These are phyloP conservation scores for Ramaria sp. DNA, from an alignment of 768 basidiomycete species.

Conservation along the genomic window DNA sequence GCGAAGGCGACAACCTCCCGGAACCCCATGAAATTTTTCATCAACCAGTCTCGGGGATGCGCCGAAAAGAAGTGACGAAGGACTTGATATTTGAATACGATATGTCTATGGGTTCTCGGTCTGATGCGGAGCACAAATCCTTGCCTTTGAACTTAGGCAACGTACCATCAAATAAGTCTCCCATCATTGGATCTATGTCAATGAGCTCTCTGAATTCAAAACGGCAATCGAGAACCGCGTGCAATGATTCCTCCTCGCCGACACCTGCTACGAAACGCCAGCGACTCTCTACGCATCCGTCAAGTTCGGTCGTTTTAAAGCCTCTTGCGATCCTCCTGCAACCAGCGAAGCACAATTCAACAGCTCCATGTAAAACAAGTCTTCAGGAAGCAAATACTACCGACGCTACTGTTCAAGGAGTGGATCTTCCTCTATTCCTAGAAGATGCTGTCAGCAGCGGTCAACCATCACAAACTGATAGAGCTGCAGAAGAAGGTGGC, in stretches of 20 bases:
- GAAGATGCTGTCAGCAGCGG: not conserved
- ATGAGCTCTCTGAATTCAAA: no score
- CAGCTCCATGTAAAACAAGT: not conserved
- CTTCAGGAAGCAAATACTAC: not conserved
- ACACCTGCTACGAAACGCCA: no score
- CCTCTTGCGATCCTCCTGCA: no score
- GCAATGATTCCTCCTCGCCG: no score
- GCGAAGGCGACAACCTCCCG: slow-evolving; percentile 35
- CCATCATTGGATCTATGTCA: no score
- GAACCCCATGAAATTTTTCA: slow-evolving; percentile 20
- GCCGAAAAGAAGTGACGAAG: not conserved
- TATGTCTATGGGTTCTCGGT: not conserved
- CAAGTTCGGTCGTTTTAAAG: no score
- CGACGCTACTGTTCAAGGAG: not conserved
- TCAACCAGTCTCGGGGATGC: not conserved
- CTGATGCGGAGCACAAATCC: no score
- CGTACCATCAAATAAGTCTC: not conserved
- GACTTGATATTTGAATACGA: not conserved
- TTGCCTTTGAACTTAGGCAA: not conserved
- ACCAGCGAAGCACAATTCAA: no score
- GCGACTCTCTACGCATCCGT: no score
- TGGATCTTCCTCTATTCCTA: not conserved
- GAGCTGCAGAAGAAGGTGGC: not conserved
- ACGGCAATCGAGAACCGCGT: no score
- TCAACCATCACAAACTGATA: not conserved